phyloP scores from a whole-genome alignment of 495 filamentous ascomycete genomes.

The Entonaema liquescens region DNA sequence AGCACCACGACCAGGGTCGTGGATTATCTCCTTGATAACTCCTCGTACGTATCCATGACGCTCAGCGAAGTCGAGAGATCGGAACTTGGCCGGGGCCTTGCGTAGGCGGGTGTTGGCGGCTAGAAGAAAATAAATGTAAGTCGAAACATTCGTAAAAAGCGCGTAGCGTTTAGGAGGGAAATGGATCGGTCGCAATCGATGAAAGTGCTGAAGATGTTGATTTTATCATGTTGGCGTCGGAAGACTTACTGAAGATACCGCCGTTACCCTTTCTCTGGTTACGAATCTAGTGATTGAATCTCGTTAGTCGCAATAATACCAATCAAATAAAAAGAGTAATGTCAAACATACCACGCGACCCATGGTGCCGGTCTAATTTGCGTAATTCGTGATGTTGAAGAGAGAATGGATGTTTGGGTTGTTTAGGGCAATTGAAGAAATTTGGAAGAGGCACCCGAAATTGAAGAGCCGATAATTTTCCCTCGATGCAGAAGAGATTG shows the following conservation, averaged over 20 bases:
- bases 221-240: not conserved
- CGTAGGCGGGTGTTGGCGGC: slow-evolving; percentile 81
- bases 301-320: slow-evolving; percentile 35
- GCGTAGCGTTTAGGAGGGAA: slow-evolving; percentile 20
- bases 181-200: slow-evolving; percentile 27
- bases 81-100: slow-evolving; percentile 88
- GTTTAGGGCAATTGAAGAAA: slow-evolving; percentile 41
- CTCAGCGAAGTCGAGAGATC: slow-evolving; percentile 93
- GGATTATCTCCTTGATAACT: slow-evolving; percentile 98
- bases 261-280: slow-evolving; percentile 99
- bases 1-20: slow-evolving; percentile 98
- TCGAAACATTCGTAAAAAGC: slow-evolving; percentile 4
- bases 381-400: slow-evolving; percentile 46
- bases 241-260: slow-evolving; percentile 91
- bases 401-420: slow-evolving; percentile 34
- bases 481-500: slow-evolving; percentile 38
- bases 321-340: not conserved
- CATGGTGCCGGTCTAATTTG: slow-evolving; percentile 51
- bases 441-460: slow-evolving; percentile 41
- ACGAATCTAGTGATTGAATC: slow-evolving; percentile 67
- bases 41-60: slow-evolving; percentile 96
- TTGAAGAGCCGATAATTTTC: slow-evolving; percentile 48
- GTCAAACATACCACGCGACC: slow-evolving; percentile 61
- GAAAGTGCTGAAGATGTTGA: slow-evolving; percentile 3
- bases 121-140: slow-evolving; percentile 40